These are phyloP conservation scores for Parmales sp. DNA, from an alignment of 108 stramenopile species.

Conservation along the genomic window DNA sequence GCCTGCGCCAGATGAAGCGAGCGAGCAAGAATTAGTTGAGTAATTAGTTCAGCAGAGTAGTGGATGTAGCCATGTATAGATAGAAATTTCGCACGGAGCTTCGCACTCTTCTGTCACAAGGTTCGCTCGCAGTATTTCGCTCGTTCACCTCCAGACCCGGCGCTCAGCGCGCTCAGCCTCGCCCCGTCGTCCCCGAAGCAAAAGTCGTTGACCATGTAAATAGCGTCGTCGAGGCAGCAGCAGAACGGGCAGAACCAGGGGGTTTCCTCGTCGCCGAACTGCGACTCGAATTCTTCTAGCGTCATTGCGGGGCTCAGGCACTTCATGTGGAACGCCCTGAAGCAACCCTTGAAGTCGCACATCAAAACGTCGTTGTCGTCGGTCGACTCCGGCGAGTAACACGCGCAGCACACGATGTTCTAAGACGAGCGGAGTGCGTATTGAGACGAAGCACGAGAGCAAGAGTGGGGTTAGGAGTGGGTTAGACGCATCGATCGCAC, in stretches of 20 bases:
- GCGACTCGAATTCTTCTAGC: conserved; percentile 34
- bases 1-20: not conserved
- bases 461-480: not conserved
- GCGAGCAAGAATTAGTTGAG: not conserved
- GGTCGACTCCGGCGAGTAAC: not conserved
- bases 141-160: not conserved
- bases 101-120: not conserved
- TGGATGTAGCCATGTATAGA: too few species aligned
- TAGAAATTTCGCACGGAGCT: too few species aligned
- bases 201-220: not conserved
- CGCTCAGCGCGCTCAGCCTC: too few species aligned
- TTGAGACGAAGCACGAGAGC: not conserved
- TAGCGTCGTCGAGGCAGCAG: not conserved
- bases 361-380: conserved; percentile 48
- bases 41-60: too few species aligned
- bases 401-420: not conserved
- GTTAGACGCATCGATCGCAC: not conserved
- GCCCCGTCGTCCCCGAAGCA: not conserved
- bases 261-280: conserved; percentile 40
- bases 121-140: not conserved
- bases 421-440: not conserved
- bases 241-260: conserved; percentile 80
- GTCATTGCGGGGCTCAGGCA: conserved; percentile 52
- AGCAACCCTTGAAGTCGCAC: conserved; percentile 53
- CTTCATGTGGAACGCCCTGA: conserved; percentile 67